Conservation (phyloP, 108 stramenopile species). For the Cyclotella choctawhatcheeana region DNA sequence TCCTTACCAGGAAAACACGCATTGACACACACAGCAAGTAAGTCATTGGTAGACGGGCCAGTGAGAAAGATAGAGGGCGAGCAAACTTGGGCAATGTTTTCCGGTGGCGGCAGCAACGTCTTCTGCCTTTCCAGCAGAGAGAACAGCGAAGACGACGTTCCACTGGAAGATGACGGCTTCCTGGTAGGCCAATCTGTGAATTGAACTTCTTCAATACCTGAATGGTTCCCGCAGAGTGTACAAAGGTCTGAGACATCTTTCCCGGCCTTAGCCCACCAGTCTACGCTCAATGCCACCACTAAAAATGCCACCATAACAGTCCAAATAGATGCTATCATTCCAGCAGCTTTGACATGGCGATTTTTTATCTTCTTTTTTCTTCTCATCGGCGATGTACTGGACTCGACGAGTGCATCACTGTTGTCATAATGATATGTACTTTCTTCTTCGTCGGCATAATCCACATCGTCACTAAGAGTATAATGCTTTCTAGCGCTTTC, state of each 20-base stretch:
- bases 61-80: slow-evolving; percentile 21
- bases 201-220: not conserved
- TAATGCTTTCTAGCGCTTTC: too few species aligned
- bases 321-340: slow-evolving; percentile 26
- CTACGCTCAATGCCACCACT: slow-evolving; percentile 12
- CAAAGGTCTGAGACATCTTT: not conserved
- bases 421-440: not conserved
- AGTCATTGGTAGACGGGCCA: not conserved
- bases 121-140: not conserved
- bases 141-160: not conserved
- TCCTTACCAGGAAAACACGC: slow-evolving; percentile 30
- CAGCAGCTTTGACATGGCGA: slow-evolving; percentile 27
- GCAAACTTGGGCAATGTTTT: slow-evolving; percentile 28
- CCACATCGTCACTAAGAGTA: too few species aligned
- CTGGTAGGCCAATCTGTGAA: slow-evolving; percentile 23
- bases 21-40: slow-evolving; percentile 20
- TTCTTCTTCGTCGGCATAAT: too few species aligned
- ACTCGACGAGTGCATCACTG: not conserved
- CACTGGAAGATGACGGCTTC: slow-evolving; percentile 15
- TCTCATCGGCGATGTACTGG: not conserved
- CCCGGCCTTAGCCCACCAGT: slow-evolving; percentile 11
- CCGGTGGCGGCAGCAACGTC: slow-evolving; percentile 23
- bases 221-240: slow-evolving; percentile 9
- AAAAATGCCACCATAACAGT: slow-evolving; percentile 10
- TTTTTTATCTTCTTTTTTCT: slow-evolving; percentile 17